Conservation (phyloP, 805 yeast genomes). For the Lipomyces yamanashiensis region DNA sequence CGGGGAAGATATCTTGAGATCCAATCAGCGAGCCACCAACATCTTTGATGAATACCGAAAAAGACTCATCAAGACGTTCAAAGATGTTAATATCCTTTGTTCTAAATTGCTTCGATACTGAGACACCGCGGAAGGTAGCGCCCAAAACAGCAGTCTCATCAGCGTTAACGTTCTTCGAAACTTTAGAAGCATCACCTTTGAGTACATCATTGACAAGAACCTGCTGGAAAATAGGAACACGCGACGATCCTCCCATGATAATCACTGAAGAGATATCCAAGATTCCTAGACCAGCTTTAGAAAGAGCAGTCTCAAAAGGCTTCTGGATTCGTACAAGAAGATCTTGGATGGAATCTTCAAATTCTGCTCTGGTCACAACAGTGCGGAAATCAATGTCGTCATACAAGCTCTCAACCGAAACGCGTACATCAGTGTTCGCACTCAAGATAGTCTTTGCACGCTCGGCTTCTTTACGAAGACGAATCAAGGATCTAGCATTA, state of each 20-base stretch:
- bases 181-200: conserved; percentile 56
- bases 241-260: conserved; percentile 85
- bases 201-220: conserved; percentile 41
- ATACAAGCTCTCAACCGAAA: conserved; percentile 74
- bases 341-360: conserved; percentile 62
- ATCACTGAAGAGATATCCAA: conserved; percentile 66
- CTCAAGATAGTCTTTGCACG: conserved; percentile 85
- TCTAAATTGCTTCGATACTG: conserved; percentile 68
- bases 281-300: conserved; percentile 40
- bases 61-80: conserved; percentile 60
- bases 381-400: conserved; percentile 76
- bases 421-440: conserved; percentile 80
- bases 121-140: conserved; percentile 80
- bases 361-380: conserved; percentile 73
- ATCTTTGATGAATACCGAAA: conserved; percentile 41
- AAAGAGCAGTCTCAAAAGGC: conserved; percentile 62
- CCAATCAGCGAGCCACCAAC: conserved; percentile 40
- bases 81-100: conserved; percentile 62
- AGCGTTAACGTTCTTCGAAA: conserved; percentile 87
- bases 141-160: conserved; percentile 95
- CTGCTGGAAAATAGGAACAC: conserved; percentile 85
- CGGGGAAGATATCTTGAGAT: conserved; percentile 51
- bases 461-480: conserved; percentile 82
- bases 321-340: conserved; percentile 52
- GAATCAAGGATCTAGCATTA: conserved; percentile 64